Evolutionary conservation across 768 basidiomycete genomes (phyloP).

Genomic region (Termitomyces heimii): DNA sequence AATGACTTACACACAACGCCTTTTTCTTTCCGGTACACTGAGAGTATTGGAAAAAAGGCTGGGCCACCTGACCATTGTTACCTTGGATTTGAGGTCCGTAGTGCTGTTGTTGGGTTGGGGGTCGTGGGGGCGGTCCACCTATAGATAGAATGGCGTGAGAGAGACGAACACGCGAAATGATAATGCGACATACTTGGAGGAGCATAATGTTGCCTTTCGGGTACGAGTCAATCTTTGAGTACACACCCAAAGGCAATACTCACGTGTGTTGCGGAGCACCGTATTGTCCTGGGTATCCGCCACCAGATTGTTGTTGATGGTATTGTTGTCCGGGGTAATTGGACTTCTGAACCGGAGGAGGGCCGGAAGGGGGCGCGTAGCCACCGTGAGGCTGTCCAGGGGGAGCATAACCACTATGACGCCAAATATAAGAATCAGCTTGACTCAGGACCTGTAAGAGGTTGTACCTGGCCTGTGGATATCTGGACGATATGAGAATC

Average conservation of each 20-base stretch:
- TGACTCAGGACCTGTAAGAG: not conserved
- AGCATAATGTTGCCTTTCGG: constrained; percentile 3
- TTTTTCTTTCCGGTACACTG: constrained; percentile 87
- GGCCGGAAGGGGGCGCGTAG: constrained; percentile 19
- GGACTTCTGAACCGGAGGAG: constrained; percentile 32
- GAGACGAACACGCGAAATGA: not conserved
- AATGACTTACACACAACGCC: constrained; percentile 68
- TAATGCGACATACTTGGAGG: constrained; percentile 17
- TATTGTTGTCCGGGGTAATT: constrained; percentile 36
- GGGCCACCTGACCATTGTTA: constrained; percentile 36
- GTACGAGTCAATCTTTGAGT: not conserved
- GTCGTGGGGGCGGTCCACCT: constrained; percentile 42
- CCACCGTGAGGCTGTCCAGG: constrained; percentile 12
- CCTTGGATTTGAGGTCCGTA: constrained; percentile 57
- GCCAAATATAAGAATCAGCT: not conserved
- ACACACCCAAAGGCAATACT: not conserved
- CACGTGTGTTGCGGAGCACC: constrained; percentile 13
- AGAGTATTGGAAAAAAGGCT: constrained; percentile 80
- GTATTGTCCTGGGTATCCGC: constrained; percentile 24
- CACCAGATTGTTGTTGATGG: constrained; percentile 25
- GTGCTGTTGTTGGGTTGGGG: constrained; percentile 51
- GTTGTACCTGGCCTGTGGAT: constrained; percentile 4
- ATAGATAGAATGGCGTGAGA: not conserved
- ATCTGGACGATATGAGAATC: not conserved
- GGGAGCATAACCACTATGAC: constrained; percentile 10